Evolutionary conservation across 192 early-diverging fungal species (phyloP), one percentile per base, ranked within the genome.

Genomic region (Gaertneriomyces semiglobifer): DNA sequence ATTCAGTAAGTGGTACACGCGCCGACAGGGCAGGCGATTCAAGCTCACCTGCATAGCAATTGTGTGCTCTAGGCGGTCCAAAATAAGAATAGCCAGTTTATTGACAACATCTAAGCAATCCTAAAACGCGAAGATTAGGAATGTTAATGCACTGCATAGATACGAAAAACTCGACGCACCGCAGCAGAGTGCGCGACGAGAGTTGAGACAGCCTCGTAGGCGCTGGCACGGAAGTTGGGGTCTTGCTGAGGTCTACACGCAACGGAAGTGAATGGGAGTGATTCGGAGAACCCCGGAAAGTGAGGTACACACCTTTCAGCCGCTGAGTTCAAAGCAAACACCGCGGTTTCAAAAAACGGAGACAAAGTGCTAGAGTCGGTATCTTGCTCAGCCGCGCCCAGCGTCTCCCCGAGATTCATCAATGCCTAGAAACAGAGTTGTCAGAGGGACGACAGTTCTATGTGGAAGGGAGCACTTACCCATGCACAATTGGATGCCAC

Each of bases 401-500:
- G 74, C 70, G 90, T 87, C 75, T 97, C 94, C 48, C 92, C 86
- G 55, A 99, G 81, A 65, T 90, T 93, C 83, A 96, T 96, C 63
- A 99, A 69, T 5, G 92, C 89, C 84, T 84, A 50, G 11, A 68
- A n/a, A 43, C 48, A 58, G 4, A 25, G 63, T n/a, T 44, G 41
- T 71, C 44, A 64, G 14, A 44, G 40, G 25, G 74, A 73, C 46
- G 41, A 58, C 18, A 33, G 25, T 2, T 33, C 25, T 33, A 33
- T 33, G 25, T 33, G 25, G 53, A 8, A 11, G 39, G 16, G 18
- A 6, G 50, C n/a, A 63, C 69, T 72, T 70, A 85, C 77, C 93
- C 95, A 96, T 63, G 94, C 95, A 80, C 95, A 97, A 82, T 94
- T 97, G 16, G 90, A 83, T 7, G 93, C 91, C 67, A 99, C 92